A percentile compares a stretch with the other conserved stretches of the same genome.
Evolutionary conservation across 2,329 filamentous ascomycete species (phyloP).

Genomic region (Westerdykella ornata): DNA sequence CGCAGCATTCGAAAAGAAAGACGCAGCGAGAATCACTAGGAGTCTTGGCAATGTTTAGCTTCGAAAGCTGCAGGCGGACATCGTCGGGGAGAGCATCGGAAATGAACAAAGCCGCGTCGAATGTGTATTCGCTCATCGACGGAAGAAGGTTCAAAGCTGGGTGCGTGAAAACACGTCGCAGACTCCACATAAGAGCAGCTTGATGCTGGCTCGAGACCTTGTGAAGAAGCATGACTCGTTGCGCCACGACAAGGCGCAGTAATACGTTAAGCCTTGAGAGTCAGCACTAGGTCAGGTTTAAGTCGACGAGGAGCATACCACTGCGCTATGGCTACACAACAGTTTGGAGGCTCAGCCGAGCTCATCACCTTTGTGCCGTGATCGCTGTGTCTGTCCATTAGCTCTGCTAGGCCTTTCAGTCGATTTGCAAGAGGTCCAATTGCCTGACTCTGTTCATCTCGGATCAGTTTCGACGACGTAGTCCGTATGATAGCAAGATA

Average conservation of each 20-base stretch:
- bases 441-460: conserved; percentile 17
- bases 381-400: conserved; percentile 13
- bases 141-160: conserved; percentile 33
- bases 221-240: conserved; percentile 20
- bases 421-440: conserved; percentile 26
- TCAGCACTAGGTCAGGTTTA: conserved; percentile 8
- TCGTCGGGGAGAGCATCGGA: conserved; percentile 40
- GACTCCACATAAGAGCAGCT: conserved; percentile 26
- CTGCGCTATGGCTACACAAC: conserved; percentile 18
- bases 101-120: conserved; percentile 40
- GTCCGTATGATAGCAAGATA: conserved; percentile 32
- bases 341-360: conserved; percentile 7
- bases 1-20: conserved; percentile 37
- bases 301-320: background rate
- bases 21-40: conserved; percentile 32
- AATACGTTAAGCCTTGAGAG: conserved; percentile 29
- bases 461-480: conserved; percentile 15
- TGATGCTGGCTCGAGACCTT: conserved; percentile 27
- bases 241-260: conserved; percentile 38
- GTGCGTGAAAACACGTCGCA: conserved; percentile 37
- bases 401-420: conserved; percentile 25
- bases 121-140: conserved; percentile 36
- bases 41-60: conserved; percentile 19
- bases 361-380: background rate
- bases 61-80: conserved; percentile 29